A percentile compares a stretch with the other conserved stretches of the same genome.
These are phyloP conservation scores for Nicotiana sylvestris DNA, from an alignment of 257 asterid species.

Conservation along the genomic window DNA sequence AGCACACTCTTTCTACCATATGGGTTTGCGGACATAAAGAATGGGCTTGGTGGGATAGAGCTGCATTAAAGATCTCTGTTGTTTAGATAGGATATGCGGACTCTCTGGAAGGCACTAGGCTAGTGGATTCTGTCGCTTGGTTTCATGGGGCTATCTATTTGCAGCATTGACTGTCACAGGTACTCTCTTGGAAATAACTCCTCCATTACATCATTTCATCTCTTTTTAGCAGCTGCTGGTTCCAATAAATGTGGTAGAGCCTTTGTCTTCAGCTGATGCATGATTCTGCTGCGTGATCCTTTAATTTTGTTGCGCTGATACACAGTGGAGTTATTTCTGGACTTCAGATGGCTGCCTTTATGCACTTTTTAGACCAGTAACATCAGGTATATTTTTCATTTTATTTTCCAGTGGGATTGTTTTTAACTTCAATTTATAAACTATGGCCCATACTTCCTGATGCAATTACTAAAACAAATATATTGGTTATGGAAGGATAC, in stretches of 20 bases:
- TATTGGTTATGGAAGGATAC: constrained; percentile 87
- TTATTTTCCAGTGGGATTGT: neutral
- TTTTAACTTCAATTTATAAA: constrained; percentile 19
- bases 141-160: neutral
- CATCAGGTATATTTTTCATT: neutral
- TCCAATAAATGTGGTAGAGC: neutral
- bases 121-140: neutral
- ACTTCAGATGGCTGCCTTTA: neutral
- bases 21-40: neutral
- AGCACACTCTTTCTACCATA: neutral
- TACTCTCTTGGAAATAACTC: neutral
- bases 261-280: neutral
- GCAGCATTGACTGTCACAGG: neutral
- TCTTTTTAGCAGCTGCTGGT: neutral
- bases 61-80: neutral
- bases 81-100: neutral
- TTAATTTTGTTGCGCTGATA: neutral
- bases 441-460: constrained; percentile 65
- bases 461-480: constrained; percentile 65
- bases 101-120: neutral
- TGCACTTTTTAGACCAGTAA: neutral
- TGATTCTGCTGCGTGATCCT: neutral
- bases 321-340: neutral
- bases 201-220: neutral
- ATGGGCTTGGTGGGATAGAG: neutral